A percentile compares a stretch with the other conserved stretches of the same genome.
phyloP scores from a whole-genome alignment of 768 basidiomycete genomes.

The Chalciporus piperatus region DNA sequence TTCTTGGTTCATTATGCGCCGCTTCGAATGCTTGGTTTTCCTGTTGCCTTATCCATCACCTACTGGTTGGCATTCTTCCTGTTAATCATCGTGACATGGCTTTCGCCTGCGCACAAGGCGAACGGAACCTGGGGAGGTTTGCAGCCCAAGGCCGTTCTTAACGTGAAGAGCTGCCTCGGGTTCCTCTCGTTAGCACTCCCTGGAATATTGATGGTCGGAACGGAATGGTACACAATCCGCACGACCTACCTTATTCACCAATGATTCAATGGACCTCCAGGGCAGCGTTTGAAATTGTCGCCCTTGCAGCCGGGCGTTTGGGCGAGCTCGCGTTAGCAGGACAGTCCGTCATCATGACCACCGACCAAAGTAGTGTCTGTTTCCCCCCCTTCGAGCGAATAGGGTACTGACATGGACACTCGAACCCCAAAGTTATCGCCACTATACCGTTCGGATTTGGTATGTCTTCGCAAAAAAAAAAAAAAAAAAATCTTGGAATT shows the following conservation, averaged over 20 bases:
- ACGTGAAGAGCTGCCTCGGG: slow-evolving; percentile 45
- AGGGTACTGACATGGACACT: not conserved
- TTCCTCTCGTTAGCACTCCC: slow-evolving; percentile 73
- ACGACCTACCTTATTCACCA: not conserved
- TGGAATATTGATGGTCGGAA: slow-evolving; percentile 76
- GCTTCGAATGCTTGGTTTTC: slow-evolving; percentile 64
- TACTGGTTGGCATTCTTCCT: slow-evolving; percentile 67
- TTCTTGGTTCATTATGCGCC: slow-evolving; percentile 60
- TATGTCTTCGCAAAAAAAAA: slow-evolving; percentile 11
- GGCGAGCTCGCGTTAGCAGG: slow-evolving; percentile 68
- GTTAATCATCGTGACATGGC: slow-evolving; percentile 46
- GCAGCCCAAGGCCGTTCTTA: slow-evolving; percentile 42
- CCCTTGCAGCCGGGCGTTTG: slow-evolving; percentile 69
- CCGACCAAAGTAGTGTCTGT: slow-evolving; percentile 58
- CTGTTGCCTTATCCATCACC: slow-evolving; percentile 62
- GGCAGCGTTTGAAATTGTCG: slow-evolving; percentile 82
- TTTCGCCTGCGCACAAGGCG: slow-evolving; percentile 49
- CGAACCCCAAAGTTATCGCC: slow-evolving; percentile 54
- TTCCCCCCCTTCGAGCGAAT: not conserved
- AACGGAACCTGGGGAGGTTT: slow-evolving; percentile 68
- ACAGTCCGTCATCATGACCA: slow-evolving; percentile 78
- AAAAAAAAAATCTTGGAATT: not conserved
- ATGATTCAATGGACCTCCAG: slow-evolving; percentile 33
- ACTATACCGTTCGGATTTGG: slow-evolving; percentile 76
- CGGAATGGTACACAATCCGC: slow-evolving; percentile 59